A percentile compares a stretch with the other conserved stretches of the same genome.
Evolutionary conservation across 129 eudicot species (phyloP).

Genomic region (Ambrosia artemisiifolia): DNA sequence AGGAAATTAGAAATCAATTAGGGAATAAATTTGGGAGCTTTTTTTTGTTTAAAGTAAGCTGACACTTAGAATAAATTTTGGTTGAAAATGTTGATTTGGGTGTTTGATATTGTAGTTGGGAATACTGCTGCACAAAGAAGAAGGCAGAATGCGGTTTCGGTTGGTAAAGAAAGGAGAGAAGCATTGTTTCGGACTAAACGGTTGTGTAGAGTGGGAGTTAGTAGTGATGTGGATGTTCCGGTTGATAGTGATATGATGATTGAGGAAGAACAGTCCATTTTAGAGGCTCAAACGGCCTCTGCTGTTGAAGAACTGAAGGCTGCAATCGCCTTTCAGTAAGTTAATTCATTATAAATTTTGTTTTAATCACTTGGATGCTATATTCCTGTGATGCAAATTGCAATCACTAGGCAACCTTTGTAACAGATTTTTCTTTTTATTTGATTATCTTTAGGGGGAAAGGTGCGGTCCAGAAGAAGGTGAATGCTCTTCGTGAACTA

Average conservation of each 20-base stretch:
- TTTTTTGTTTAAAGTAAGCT: too few relatives aligned
- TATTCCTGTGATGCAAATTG: constrained; percentile 2
- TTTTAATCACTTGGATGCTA: neutral
- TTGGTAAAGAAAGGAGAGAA: constrained; percentile 86
- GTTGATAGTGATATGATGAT: constrained; percentile 68
- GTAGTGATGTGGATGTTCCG: constrained; percentile 41
- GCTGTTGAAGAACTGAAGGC: constrained; percentile 77
- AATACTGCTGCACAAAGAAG: constrained; percentile 73
- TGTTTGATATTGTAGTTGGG: constrained; percentile 55
- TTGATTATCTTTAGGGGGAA: constrained; percentile 53
- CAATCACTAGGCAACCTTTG: neutral
- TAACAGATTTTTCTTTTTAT: constrained; percentile 2
- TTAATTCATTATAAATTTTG: neutral
- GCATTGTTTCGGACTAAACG: constrained; percentile 83
- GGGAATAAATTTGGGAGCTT: too few relatives aligned
- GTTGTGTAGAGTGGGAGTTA: constrained; percentile 73
- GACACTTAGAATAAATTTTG: too few relatives aligned
- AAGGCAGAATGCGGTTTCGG: constrained; percentile 74
- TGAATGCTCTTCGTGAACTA: constrained; percentile 76
- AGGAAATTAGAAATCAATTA: too few relatives aligned
- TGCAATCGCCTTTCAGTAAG: constrained; percentile 70
- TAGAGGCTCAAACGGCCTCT: constrained; percentile 71
- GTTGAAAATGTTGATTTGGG: neutral
- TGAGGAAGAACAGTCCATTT: constrained; percentile 76
- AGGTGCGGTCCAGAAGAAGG: constrained; percentile 75